Conservation (phyloP, 495 filamentous ascomycete species). For the Symbiotaphrina buchneri region DNA sequence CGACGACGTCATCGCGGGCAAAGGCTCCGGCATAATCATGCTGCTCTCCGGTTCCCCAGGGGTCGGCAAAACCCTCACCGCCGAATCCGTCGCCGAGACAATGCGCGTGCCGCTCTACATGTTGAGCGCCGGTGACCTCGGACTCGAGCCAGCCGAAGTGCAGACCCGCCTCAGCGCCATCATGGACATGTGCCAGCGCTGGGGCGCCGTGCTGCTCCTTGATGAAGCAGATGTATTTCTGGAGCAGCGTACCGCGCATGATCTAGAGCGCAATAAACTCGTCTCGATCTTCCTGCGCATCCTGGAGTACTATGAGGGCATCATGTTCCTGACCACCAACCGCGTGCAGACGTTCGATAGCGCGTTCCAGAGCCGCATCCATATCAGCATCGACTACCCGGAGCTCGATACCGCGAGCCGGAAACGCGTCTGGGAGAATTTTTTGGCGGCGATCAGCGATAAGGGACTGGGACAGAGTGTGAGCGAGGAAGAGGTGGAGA, state of each 20-base stretch:
- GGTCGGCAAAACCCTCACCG: slow-evolving; percentile 75
- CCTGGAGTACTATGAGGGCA: slow-evolving; percentile 27
- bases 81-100: slow-evolving; percentile 46
- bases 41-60: slow-evolving; percentile 53
- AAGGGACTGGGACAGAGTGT: slow-evolving; percentile 11
- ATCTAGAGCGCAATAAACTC: slow-evolving; percentile 3
- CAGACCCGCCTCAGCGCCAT: slow-evolving; percentile 66
- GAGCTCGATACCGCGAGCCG: slow-evolving; percentile 13
- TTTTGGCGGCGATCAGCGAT: slow-evolving; percentile 7
- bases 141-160: slow-evolving; percentile 47
- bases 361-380: slow-evolving; percentile 23
- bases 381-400: slow-evolving; percentile 17
- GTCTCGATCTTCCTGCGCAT: slow-evolving; percentile 21
- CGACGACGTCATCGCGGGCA: slow-evolving; percentile 31
- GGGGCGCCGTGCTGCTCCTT: slow-evolving; percentile 43
- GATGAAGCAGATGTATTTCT: slow-evolving; percentile 4
- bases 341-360: slow-evolving; percentile 22
- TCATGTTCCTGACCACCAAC: slow-evolving; percentile 30
- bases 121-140: slow-evolving; percentile 53
- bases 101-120: slow-evolving; percentile 25
- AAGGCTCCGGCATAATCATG: slow-evolving; percentile 22
- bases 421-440: slow-evolving; percentile 20
- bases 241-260: slow-evolving; percentile 3
- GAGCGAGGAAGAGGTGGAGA: slow-evolving; percentile 16
- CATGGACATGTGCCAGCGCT: slow-evolving; percentile 68